phyloP scores from a whole-genome alignment of 2,329 filamentous ascomycete species.

The Zymoseptoria ardabiliae region DNA sequence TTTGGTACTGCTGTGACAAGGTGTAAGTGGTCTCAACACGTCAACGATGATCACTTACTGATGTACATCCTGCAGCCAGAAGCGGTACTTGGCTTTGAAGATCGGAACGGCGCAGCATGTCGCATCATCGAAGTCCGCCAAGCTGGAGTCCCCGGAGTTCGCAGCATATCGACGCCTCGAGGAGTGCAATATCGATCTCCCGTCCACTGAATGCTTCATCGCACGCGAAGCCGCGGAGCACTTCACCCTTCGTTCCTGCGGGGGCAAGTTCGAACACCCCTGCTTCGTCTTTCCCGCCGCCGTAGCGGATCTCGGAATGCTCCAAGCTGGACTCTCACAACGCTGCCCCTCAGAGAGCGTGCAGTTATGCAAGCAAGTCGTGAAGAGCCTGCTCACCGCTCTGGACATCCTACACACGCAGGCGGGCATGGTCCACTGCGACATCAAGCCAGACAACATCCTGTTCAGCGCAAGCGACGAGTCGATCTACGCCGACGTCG shows the following conservation, averaged over 20 bases:
- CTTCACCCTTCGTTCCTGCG: not conserved
- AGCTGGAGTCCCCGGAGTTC: not conserved
- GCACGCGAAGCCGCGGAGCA: not conserved
- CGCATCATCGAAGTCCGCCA: not conserved
- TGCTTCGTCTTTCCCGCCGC: not conserved
- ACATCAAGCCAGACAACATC: not conserved
- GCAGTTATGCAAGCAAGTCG: not conserved
- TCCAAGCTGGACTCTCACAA: not conserved
- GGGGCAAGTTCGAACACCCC: not conserved
- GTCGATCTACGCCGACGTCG: not conserved
- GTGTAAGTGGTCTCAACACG: not conserved
- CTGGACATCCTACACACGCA: not conserved
- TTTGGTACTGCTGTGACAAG: conserved; percentile 37
- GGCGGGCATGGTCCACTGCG: not conserved
- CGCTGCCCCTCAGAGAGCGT: not conserved
- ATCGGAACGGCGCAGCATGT: not conserved
- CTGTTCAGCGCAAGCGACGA: not conserved
- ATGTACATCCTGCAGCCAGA: not conserved
- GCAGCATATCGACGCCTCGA: not conserved
- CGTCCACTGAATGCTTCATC: not conserved
- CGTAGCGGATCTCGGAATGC: not conserved
- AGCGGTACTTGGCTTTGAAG: not conserved
- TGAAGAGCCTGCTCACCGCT: not conserved
- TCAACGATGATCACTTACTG: not conserved
- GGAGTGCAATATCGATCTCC: not conserved